Evolutionary conservation across 2,329 filamentous ascomycete genomes (phyloP), one percentile per base, ranked within the genome.

Genomic region (Sclerotinia minor): DNA sequence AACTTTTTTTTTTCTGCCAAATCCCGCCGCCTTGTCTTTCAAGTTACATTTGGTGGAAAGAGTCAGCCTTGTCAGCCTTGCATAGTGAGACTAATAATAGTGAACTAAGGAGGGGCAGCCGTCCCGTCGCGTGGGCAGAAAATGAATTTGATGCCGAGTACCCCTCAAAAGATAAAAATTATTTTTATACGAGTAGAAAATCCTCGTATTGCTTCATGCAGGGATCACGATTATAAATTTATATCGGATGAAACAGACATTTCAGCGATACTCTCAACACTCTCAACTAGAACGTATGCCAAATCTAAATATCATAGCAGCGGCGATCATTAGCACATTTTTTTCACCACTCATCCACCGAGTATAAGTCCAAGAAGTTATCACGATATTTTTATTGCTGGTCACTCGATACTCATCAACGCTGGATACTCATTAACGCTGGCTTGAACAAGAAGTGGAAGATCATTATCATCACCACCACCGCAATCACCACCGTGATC

Each of bases 1-100:
- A 35, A 35, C 58, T 60, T 49, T 60, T 49, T 29, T 29, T 60
- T 57, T 60, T 60, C 38, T 60, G 58, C 58, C 19, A 35, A 2
- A 24, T 49, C 13, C 7, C n/a, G 35, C 58, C 58, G 58, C 58
- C 58, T 41, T 21, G n/a, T 49, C 5, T 26, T 41, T n/a, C n/a
- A 19, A 26, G 21, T 26, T 26, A 41, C 26, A 21, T 41, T 26
- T n/a, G 35, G 17, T 15, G 35, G 24, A 58, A 38, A 13, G 3
- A 49, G 35, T 60, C 29, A 60, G 44, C 57, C 57, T 47, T 47
- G 57, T 60, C 57, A 47, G 57, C 11, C 53, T 38, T 38, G 32
- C 53, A 55, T 54, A 5, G 9, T 35, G 26, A 7, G 29, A n/a
- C 38, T 17, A 41, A 41, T 17, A 41, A 41, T 5, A 41, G 38